Evolutionary conservation across 768 basidiomycete species (phyloP).

Genomic region (Leccinum longicurvipes): DNA sequence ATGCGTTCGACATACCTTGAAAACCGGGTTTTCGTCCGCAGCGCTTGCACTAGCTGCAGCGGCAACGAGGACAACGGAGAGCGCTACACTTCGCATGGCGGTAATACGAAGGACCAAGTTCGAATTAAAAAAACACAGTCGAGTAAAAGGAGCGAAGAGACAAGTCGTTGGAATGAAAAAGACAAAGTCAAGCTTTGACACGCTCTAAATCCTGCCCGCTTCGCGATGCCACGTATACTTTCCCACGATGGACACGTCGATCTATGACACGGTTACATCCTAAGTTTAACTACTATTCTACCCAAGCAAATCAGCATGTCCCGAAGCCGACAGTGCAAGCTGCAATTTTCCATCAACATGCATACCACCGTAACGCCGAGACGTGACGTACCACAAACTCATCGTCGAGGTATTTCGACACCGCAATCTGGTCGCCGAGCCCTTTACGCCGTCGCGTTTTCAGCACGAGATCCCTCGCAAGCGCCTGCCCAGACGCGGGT

Average conservation of each 20-base stretch:
- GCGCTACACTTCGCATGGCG: conserved; percentile 82
- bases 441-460: conserved; percentile 97
- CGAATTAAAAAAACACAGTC: conserved; percentile 31
- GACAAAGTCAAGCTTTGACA: conserved; percentile 9
- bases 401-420: conserved; percentile 95
- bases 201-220: conserved; percentile 36
- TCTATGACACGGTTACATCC: too few species aligned
- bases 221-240: conserved; percentile 44
- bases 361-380: not conserved
- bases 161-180: conserved; percentile 22
- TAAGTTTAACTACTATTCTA: too few species aligned
- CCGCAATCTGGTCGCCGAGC: conserved; percentile 93
- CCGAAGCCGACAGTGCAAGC: conserved; percentile 92
- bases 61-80: conserved; percentile 67
- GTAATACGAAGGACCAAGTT: conserved; percentile 66
- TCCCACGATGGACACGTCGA: conserved; percentile 32
- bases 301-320: conserved; percentile 90
- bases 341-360: conserved; percentile 30
- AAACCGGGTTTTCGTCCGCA: conserved; percentile 58
- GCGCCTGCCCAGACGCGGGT: conserved; percentile 93
- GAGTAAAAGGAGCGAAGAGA: conserved; percentile 36
- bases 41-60: conserved; percentile 64
- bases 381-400: conserved; percentile 79
- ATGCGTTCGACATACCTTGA: conserved; percentile 49
- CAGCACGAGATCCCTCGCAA: conserved; percentile 91